Evolutionary conservation across 176 grass and related monocot genomes (phyloP), one percentile per base, ranked within the genome.

Genomic region (Typha latifolia): DNA sequence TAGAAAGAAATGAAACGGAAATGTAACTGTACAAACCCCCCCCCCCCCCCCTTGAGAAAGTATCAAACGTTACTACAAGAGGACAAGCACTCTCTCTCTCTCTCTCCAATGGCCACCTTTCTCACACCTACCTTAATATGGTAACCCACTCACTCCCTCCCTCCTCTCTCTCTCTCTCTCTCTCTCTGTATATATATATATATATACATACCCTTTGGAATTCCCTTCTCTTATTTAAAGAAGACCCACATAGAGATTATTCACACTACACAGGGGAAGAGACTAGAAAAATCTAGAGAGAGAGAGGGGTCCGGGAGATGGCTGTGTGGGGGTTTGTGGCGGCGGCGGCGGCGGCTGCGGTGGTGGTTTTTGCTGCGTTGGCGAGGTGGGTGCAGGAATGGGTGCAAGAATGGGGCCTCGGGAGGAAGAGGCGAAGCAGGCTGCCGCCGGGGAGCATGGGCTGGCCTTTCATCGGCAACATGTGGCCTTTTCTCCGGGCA

Each of bases 361-460:
- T 12, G 11, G 37, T 66, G 15, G 13, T 63, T 7, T 0, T 73
- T 0, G 65, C 57, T 22, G 26, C 12, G 12, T 71, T 43, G 3
- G 59, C 14, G 20, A 68, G 72, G 72, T 5, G 51, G 83, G 66
- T 72, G 26, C 88, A 97, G 65, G 78, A 71, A 12, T 86, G 82
- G 88, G 77, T 49, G 29, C 21, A 74, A 66, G 75, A 68, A 69
- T 67, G 67, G 59, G 0, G 78, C 10, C 69, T 99, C 14, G 82
- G 84, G 24, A 49, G 6, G 16, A 72, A 7, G 31, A 47, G 74
- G 50, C 29, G 81, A 5, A 4, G 80, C 61, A 32, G 51, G 69
- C 63, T 99, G 70, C 89, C 94, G 73, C 89, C 94, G 57, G 89
- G 94, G 12, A 83, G 85, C 47, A 86, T 99, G 89, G 94, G 94